Conservation (phyloP, 306 rosid genomes). For the Cucumis sativus region DNA sequence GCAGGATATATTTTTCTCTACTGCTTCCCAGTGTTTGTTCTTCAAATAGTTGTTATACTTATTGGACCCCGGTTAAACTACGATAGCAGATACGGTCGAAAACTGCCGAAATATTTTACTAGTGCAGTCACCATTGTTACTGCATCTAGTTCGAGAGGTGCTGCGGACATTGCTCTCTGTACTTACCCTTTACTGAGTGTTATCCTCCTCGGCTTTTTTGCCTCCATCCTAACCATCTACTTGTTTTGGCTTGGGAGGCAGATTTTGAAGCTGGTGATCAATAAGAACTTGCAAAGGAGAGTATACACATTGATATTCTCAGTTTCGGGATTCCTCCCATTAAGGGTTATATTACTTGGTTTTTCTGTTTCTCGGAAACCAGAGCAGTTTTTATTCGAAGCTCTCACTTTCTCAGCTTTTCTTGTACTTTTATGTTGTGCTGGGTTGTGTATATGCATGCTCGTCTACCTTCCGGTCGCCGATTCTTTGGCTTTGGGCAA, state of each 20-base stretch:
- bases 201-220: constrained; percentile 68
- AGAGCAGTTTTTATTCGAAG: constrained; percentile 62
- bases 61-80: constrained; percentile 49
- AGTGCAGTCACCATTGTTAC: constrained; percentile 20
- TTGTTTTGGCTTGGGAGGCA: constrained; percentile 92
- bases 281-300: constrained; percentile 92
- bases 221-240: constrained; percentile 65
- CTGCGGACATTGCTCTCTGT: constrained; percentile 47
- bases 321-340: constrained; percentile 82
- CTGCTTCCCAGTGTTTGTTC: constrained; percentile 70
- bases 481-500: constrained; percentile 86
- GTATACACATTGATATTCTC: constrained; percentile 73
- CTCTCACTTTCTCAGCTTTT: constrained; percentile 84
- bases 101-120: constrained; percentile 56
- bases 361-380: constrained; percentile 72
- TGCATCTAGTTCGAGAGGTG: constrained; percentile 19
- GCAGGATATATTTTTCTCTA: constrained; percentile 62
- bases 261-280: constrained; percentile 90
- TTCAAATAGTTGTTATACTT: constrained; percentile 65
- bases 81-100: constrained; percentile 22
- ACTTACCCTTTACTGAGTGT: constrained; percentile 92
- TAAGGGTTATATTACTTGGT: constrained; percentile 89
- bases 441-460: constrained; percentile 81
- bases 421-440: constrained; percentile 74
- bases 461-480: constrained; percentile 86